Evolutionary conservation across 1,284 basidiomycete genomes (phyloP).

Genomic region (Boletus albobrunnescens): DNA sequence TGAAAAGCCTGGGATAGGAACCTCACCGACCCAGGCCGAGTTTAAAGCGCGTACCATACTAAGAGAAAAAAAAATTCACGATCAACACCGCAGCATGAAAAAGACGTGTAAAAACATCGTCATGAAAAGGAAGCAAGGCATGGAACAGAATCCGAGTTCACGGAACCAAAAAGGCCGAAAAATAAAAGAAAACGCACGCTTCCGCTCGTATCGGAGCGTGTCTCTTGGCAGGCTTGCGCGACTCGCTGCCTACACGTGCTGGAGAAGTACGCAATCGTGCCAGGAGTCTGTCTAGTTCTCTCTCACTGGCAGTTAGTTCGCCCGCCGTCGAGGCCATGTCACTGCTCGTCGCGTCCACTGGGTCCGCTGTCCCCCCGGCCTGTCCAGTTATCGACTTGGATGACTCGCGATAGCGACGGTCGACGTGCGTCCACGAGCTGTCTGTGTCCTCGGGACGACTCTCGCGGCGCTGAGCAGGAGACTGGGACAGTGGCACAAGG

Average conservation of each 20-base stretch:
- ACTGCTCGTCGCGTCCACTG: constrained; percentile 42
- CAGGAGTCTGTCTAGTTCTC: constrained; percentile 40
- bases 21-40: constrained; percentile 51
- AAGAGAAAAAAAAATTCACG: constrained; percentile 11
- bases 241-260: constrained; percentile 15
- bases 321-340: constrained; percentile 55
- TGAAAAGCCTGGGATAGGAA: constrained; percentile 60
- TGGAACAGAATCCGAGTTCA: no score
- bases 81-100: constrained; percentile 11
- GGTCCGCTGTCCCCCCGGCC: constrained; percentile 13
- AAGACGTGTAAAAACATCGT: neutral
- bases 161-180: neutral
- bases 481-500: constrained; percentile 1
- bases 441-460: constrained; percentile 37
- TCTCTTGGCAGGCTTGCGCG: constrained; percentile 54
- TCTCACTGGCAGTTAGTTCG: constrained; percentile 48
- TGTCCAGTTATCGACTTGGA: constrained; percentile 15
- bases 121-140: neutral
- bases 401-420: constrained; percentile 24
- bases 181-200: constrained; percentile 38
- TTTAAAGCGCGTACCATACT: constrained; percentile 69
- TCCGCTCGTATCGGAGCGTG: constrained; percentile 61
- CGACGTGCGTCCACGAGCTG: constrained; percentile 50
- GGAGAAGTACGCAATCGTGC: constrained; percentile 17
- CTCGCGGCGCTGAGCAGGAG: constrained; percentile 1